phyloP scores from a whole-genome alignment of 768 basidiomycete species.

The Mycena belliarum region DNA sequence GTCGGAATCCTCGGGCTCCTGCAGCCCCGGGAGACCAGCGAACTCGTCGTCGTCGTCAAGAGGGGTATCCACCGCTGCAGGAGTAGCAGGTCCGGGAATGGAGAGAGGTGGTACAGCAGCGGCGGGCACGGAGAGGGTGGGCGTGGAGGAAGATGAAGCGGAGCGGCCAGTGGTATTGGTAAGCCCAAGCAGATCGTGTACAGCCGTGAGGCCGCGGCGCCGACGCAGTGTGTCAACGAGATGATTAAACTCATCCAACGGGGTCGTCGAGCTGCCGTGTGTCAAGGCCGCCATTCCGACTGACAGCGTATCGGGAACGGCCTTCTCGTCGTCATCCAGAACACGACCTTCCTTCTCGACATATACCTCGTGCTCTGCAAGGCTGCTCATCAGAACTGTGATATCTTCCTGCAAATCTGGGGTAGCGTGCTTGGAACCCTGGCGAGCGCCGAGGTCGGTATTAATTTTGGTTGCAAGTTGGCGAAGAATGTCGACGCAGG shows the following conservation, averaged over 20 bases:
- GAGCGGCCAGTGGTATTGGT: too few species aligned
- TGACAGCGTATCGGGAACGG: slow-evolving; percentile 20
- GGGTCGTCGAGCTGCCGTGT: slow-evolving; percentile 7
- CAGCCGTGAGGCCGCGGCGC: too few species aligned
- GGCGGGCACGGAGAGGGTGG: too few species aligned
- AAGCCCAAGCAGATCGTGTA: too few species aligned
- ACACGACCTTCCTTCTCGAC: slow-evolving; percentile 20
- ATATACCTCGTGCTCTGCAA: slow-evolving; percentile 26
- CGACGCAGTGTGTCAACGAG: not conserved
- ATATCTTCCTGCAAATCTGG: slow-evolving; percentile 34
- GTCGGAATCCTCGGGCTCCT: too few species aligned
- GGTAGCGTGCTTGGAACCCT: slow-evolving; percentile 31
- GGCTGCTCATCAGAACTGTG: slow-evolving; percentile 21
- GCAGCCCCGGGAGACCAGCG: too few species aligned
- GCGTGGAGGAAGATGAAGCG: too few species aligned
- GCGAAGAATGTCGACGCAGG: slow-evolving; percentile 26
- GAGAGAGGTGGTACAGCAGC: too few species aligned
- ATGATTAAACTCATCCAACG: slow-evolving; percentile 17
- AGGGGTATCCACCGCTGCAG: too few species aligned
- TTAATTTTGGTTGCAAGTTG: slow-evolving; percentile 18
- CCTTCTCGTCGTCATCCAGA: slow-evolving; percentile 18
- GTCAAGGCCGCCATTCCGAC: slow-evolving; percentile 5
- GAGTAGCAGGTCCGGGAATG: too few species aligned
- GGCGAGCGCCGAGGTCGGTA: slow-evolving; percentile 28
- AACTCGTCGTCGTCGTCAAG: too few species aligned